Evolutionary conservation across 2,329 filamentous ascomycete genomes (phyloP), one percentile per base, ranked within the genome.

Genomic region (Aspergillus cejpii): DNA sequence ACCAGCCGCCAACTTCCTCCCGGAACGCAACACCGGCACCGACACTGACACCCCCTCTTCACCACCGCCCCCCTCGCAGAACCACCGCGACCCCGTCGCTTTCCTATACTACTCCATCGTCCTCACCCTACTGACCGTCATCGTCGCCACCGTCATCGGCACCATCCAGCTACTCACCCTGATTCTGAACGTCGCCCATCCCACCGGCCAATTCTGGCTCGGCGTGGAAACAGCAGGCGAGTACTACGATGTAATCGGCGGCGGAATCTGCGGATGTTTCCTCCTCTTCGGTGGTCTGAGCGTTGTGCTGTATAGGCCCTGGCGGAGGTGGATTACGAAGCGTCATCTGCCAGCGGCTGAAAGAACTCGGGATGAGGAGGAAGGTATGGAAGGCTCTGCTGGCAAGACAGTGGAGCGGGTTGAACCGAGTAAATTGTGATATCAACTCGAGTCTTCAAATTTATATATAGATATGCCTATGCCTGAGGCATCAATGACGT

Each of bases 81-180:
- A 80, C 10, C 70, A 84, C 23, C 83, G 94, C 45, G 90, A 97
- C 59, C 78, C 78, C 1, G 80, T 97, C n/a, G 89, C 90, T 0
- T 90, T 96, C 37, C 71, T 95, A 1, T 97, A 97, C 69, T 97
- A 96, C 68, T 94, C 88, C 10, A 85, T 91, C 54, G 85, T 94
- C 0, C 75, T 95, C 21, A 95, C 88, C 0, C 80, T 78, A 2
- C 79, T 95, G 41, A 96, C 89, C 0, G 85, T 95, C 19, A 69
- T 85, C 3, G 88, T 94, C 0, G 87, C 89, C 1, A 78, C 87
- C 2, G 83, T 92, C 21, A 94, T 97, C 55, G 91, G 91, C 17
- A 73, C 85, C 12, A 77, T 97, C 19, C 92, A 98, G 64, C 71
- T 95, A 0, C 72, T 97, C 8, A 88, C 82, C 1, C 73, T 97